Conservation (phyloP, 1,284 basidiomycete species). For the Rhodotorula sp. region DNA sequence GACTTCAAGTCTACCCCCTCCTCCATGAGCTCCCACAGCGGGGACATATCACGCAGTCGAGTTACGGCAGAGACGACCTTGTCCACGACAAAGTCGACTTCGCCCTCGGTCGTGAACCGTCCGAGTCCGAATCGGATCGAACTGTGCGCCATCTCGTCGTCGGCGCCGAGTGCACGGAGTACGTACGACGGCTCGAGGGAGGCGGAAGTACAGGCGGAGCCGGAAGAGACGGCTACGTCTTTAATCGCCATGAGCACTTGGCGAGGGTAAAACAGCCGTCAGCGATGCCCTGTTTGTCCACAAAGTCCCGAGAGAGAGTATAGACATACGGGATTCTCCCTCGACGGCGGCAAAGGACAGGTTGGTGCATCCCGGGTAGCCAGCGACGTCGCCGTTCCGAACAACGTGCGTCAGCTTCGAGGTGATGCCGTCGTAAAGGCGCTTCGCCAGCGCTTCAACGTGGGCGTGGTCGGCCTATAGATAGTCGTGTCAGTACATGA, state of each 20-base stretch:
- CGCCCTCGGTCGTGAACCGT: constrained; percentile 95
- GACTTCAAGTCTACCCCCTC: constrained; percentile 81
- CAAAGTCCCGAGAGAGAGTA: background rate
- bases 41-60: constrained; percentile 51
- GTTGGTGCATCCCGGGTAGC: constrained; percentile 48
- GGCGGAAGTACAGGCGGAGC: constrained; percentile 96
- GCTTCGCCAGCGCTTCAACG: constrained; percentile 72
- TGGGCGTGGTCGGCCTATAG: constrained; percentile 75
- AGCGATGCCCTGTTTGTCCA: background rate
- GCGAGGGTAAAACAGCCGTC: background rate
- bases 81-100: constrained; percentile 89
- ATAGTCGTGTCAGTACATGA: too few relatives aligned
- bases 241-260: constrained; percentile 90
- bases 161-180: constrained; percentile 88
- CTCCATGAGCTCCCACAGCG: constrained; percentile 97
- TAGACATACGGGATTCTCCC: constrained; percentile 29
- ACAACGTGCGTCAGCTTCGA: constrained; percentile 83
- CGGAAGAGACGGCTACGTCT: constrained; percentile 96
- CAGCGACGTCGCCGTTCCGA: constrained; percentile 85
- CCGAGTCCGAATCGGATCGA: constrained; percentile 97
- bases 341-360: constrained; percentile 27
- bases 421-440: constrained; percentile 78
- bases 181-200: constrained; percentile 99
- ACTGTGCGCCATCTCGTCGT: constrained; percentile 99
- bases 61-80: constrained; percentile 84